phyloP scores from a whole-genome alignment of 2,329 filamentous ascomycete genomes.

The Stemphylium beticola region DNA sequence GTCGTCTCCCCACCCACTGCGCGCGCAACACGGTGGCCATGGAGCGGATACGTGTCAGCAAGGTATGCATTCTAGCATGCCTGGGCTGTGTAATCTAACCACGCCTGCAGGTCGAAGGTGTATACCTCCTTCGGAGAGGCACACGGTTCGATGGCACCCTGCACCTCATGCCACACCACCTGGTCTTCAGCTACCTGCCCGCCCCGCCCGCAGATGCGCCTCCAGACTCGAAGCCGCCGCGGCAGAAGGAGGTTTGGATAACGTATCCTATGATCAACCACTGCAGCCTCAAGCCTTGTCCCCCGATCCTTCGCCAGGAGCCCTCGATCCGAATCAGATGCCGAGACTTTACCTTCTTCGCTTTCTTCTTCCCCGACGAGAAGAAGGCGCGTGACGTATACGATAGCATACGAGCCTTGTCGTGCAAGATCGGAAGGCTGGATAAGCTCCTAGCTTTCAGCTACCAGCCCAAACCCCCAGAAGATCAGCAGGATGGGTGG shows the following conservation, averaged over 20 bases:
- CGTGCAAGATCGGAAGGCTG: conserved; percentile 80
- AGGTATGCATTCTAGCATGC: conserved; percentile 39
- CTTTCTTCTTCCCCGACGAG: conserved; percentile 83
- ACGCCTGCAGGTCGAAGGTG: conserved; percentile 62
- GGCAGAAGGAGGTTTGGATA: conserved; percentile 81
- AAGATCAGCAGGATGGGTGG: conserved; percentile 81
- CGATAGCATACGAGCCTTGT: conserved; percentile 80
- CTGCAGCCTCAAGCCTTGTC: conserved; percentile 78
- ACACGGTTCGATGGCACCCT: conserved; percentile 65
- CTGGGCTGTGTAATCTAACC: neutral
- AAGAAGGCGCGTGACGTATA: conserved; percentile 81
- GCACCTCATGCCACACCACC: conserved; percentile 67
- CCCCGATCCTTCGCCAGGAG: conserved; percentile 70
- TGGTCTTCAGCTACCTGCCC: conserved; percentile 67
- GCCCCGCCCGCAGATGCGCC: conserved; percentile 44
- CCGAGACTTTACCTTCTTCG: conserved; percentile 92
- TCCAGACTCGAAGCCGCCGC: conserved; percentile 50
- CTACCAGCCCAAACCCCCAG: conserved; percentile 76
- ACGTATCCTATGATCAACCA: conserved; percentile 90
- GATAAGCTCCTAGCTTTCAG: conserved; percentile 92
- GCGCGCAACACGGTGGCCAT: conserved; percentile 30
- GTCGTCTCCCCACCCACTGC: conserved; percentile 7
- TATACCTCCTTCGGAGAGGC: conserved; percentile 64
- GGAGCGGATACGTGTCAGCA: conserved; percentile 56
- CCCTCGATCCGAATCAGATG: conserved; percentile 87